Percentiles rank a stretch among this genome's conserved stretches.
Conservation (phyloP, 371 early-diverging fungal genomes). For the Haplosporangium sp. region DNA sequence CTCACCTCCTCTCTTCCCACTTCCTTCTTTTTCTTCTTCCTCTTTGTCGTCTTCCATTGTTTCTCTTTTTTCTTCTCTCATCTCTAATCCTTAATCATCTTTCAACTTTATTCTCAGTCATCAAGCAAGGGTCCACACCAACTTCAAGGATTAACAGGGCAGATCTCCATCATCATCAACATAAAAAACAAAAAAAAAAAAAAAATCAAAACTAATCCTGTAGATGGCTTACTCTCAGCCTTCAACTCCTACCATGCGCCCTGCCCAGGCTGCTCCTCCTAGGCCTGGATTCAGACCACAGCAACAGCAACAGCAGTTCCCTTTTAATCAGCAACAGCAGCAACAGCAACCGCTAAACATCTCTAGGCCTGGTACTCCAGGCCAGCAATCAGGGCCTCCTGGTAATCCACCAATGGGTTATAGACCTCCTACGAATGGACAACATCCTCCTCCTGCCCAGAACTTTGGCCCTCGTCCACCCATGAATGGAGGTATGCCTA, state of each 20-base stretch:
- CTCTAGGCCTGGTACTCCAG: constrained; percentile 19
- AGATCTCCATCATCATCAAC: constrained; percentile 6
- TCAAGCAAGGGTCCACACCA: not conserved
- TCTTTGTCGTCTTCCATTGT: not conserved
- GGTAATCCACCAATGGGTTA: constrained; percentile 11
- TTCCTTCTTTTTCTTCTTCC: not conserved
- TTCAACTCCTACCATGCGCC: constrained; percentile 35
- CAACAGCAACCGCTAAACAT: not conserved
- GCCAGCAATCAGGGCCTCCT: constrained; percentile 13
- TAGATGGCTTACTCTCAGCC: constrained; percentile 40
- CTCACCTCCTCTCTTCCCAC: not conserved
- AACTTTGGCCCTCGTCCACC: constrained; percentile 25
- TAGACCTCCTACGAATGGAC: constrained; percentile 38
- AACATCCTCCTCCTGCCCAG: constrained; percentile 13
- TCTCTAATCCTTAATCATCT: not conserved
- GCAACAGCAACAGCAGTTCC: constrained; percentile 19
- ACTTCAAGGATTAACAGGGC: constrained; percentile 4
- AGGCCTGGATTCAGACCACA: constrained; percentile 43
- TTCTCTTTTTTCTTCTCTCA: too few species aligned
- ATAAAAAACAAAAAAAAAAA: not conserved
- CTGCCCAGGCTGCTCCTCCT: constrained; percentile 38
- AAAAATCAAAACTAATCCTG: not conserved
- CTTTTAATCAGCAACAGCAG: constrained; percentile 16
- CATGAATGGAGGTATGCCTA: constrained; percentile 22
- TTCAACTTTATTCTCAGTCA: not conserved